These are phyloP conservation scores for Xylaria sp. DNA, from an alignment of 2,329 filamentous ascomycete genomes.

Conservation along the genomic window DNA sequence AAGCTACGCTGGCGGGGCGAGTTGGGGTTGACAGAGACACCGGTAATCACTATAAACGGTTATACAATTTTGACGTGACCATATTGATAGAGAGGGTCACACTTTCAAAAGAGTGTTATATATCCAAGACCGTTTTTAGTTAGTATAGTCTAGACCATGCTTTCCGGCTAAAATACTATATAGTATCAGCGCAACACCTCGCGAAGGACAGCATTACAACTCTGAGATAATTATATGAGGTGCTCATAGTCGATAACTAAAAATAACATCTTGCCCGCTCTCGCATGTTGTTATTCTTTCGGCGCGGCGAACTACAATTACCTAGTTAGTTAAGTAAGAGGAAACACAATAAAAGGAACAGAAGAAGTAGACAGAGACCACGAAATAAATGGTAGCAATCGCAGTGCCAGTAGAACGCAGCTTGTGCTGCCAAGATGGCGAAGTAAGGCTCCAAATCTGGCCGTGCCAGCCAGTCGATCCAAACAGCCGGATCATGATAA, in stretches of 20 bases:
- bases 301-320: too few relatives aligned
- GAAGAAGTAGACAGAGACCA: background rate
- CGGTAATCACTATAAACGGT: too few relatives aligned
- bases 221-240: background rate
- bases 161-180: conserved; percentile 5
- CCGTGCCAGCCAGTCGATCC: background rate
- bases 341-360: background rate
- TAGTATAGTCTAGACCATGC: background rate
- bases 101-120: too few relatives aligned
- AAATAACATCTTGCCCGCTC: background rate
- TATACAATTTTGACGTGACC: too few relatives aligned
- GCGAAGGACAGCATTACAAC: background rate
- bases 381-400: background rate
- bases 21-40: too few relatives aligned
- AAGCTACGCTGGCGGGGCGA: background rate
- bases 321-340: too few relatives aligned
- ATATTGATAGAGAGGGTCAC: too few relatives aligned
- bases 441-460: background rate
- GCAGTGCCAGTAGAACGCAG: background rate
- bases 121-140: too few relatives aligned
- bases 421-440: background rate
- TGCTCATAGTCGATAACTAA: background rate
- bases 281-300: background rate
- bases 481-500: conserved; percentile 29
- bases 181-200: background rate